Evolutionary conservation across 306 rosid species (phyloP).

Genomic region (Inga leiocalycina): DNA sequence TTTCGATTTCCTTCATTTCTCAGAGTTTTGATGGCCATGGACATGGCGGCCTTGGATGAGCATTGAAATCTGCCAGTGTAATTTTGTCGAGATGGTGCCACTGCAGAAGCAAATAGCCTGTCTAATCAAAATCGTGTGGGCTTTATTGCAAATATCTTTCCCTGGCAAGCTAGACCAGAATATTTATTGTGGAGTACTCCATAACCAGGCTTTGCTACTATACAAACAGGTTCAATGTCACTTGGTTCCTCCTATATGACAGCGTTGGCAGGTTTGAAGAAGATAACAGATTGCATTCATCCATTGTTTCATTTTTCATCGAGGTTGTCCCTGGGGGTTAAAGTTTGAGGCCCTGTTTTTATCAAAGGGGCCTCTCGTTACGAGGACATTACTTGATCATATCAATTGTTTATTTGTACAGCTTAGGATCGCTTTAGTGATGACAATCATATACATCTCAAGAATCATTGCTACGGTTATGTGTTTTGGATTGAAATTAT

Average conservation of each 20-base stretch:
- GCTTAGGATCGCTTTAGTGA: conserved; percentile 77
- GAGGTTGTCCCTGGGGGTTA: conserved; percentile 47
- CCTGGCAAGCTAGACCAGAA: conserved; percentile 34
- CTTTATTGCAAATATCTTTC: conserved; percentile 32
- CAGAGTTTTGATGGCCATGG: conserved; percentile 39
- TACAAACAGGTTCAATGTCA: conserved; percentile 23
- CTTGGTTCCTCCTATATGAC: conserved; percentile 39
- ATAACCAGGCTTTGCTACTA: conserved; percentile 16
- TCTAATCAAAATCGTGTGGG: conserved; percentile 32
- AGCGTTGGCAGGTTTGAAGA: conserved; percentile 43
- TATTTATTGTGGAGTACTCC: conserved; percentile 22
- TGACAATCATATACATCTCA: conserved; percentile 58
- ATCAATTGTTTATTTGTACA: conserved; percentile 66
- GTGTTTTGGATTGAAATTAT: not conserved
- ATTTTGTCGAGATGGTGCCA: conserved; percentile 39
- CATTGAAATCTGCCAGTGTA: conserved; percentile 26
- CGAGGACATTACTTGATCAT: conserved; percentile 56
- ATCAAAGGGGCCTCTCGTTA: conserved; percentile 51
- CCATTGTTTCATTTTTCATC: conserved; percentile 49
- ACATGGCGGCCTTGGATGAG: conserved; percentile 34
- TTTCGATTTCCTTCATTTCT: conserved; percentile 33
- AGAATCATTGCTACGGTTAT: not conserved
- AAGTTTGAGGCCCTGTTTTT: conserved; percentile 57
- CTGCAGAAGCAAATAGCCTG: conserved; percentile 31
- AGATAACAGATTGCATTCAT: conserved; percentile 42